A percentile compares a stretch with the other conserved stretches of the same genome.
phyloP scores from a whole-genome alignment of 2,329 filamentous ascomycete genomes.

The Ophiostoma ips region DNA sequence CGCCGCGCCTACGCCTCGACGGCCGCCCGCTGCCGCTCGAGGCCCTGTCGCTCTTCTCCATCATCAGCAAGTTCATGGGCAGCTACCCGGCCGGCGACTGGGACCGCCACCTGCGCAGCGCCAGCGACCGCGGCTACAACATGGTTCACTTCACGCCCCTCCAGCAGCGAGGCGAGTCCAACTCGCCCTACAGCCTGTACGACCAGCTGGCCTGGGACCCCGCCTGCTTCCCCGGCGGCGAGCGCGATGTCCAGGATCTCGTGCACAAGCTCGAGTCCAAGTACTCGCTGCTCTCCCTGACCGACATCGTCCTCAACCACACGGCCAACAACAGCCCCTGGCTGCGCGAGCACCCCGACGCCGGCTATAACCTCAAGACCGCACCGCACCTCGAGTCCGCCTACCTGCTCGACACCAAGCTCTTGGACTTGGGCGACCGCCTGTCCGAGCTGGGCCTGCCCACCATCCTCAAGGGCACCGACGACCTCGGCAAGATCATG shows the following conservation, averaged over 20 bases:
- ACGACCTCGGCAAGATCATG: constrained; percentile 72
- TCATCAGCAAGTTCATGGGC: constrained; percentile 97
- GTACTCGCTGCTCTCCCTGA: constrained; percentile 73
- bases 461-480: constrained; percentile 52
- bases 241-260: constrained; percentile 65
- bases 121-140: constrained; percentile 87
- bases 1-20: constrained; percentile 63
- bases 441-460: constrained; percentile 62
- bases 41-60: constrained; percentile 80
- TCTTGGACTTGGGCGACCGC: constrained; percentile 63
- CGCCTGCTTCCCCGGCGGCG: constrained; percentile 67
- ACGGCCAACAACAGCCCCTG: constrained; percentile 92
- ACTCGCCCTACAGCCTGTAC: constrained; percentile 94
- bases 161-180: constrained; percentile 75
- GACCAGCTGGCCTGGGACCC: constrained; percentile 84
- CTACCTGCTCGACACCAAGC: constrained; percentile 44
- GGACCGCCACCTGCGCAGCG: constrained; percentile 77
- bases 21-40: constrained; percentile 65
- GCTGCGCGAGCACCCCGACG: constrained; percentile 87
- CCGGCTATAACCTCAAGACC: constrained; percentile 85
- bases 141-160: constrained; percentile 98
- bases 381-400: constrained; percentile 64
- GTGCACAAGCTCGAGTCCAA: constrained; percentile 71
- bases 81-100: constrained; percentile 65
- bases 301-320: constrained; percentile 96